Percentiles rank a stretch among this genome's conserved stretches.
Conservation (phyloP, 768 basidiomycete genomes). For the Tricholoma furcatifolium region DNA sequence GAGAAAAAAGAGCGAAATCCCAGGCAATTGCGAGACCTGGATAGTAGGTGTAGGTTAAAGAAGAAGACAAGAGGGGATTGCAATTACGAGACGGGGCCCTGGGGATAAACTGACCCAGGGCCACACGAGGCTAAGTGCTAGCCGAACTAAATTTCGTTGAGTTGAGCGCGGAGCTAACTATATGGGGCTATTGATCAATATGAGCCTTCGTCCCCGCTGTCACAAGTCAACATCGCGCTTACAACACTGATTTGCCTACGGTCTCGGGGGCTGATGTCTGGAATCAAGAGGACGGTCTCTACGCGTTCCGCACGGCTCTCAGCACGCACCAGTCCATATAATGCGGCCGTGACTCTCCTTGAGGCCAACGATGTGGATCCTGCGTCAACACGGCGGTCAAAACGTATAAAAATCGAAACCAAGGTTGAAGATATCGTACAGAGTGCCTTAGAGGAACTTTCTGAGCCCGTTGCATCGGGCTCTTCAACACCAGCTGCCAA, state of each 20-base stretch:
- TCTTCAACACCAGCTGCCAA: constrained; percentile 17
- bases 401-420: constrained; percentile 30
- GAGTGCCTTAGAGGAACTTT: constrained; percentile 5
- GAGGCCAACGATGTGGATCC: constrained; percentile 24
- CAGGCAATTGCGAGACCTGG: not conserved
- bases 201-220: constrained; percentile 1
- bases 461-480: not conserved
- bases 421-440: constrained; percentile 8
- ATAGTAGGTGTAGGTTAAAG: not conserved
- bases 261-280: constrained; percentile 8
- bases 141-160: constrained; percentile 14
- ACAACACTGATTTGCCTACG: not conserved
- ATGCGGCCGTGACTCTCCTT: constrained; percentile 41
- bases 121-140: constrained; percentile 15
- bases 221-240: not conserved
- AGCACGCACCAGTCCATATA: constrained; percentile 42
- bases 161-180: constrained; percentile 6
- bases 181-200: constrained; percentile 7
- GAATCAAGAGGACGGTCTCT: constrained; percentile 16
- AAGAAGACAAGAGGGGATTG: not conserved
- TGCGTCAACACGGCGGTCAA: constrained; percentile 21
- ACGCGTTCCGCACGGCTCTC: constrained; percentile 31
- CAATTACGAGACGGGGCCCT: constrained; percentile 3
- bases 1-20: not conserved
- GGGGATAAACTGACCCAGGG: constrained; percentile 9